Evolutionary conservation across 2,329 filamentous ascomycete species (phyloP).

Genomic region (Raffaelea arxii): DNA sequence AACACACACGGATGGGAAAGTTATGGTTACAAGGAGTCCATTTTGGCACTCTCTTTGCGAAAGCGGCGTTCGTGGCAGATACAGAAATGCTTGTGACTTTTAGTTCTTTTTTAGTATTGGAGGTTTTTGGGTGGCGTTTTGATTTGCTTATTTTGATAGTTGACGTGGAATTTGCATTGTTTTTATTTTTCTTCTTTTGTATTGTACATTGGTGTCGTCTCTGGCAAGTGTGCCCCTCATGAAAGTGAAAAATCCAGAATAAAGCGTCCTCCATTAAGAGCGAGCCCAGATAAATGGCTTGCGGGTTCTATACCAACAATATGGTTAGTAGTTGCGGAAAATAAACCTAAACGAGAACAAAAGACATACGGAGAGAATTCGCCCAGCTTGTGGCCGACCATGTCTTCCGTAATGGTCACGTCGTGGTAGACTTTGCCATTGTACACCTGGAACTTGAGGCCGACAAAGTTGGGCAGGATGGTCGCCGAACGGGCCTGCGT

Average conservation of each 20-base stretch:
- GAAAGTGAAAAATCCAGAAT: not conserved
- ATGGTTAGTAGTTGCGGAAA: not conserved
- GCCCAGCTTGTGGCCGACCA: slow-evolving; percentile 92
- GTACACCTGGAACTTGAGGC: slow-evolving; percentile 80
- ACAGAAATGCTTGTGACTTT: too few relatives aligned
- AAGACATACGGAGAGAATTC: slow-evolving; percentile 76
- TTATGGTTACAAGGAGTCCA: too few relatives aligned
- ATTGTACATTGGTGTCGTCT: not conserved
- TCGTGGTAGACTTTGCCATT: slow-evolving; percentile 84
- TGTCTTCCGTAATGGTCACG: slow-evolving; percentile 80
- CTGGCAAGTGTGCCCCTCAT: too few relatives aligned
- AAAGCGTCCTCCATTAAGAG: not conserved
- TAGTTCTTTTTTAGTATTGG: too few relatives aligned
- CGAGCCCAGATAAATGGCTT: slow-evolving; percentile 44
- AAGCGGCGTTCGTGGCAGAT: too few relatives aligned
- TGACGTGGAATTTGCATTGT: too few relatives aligned
- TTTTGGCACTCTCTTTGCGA: too few relatives aligned
- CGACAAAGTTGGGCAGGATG: slow-evolving; percentile 86
- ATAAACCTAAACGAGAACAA: not conserved
- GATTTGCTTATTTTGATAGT: not conserved
- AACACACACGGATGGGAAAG: too few relatives aligned
- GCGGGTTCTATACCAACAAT: slow-evolving; percentile 40
- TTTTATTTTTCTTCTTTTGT: not conserved
- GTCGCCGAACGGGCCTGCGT: slow-evolving; percentile 84
- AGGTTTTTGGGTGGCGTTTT: not conserved